Evolutionary conservation across 371 early-diverging fungal genomes (phyloP).

Genomic region (Rhizomucor pusillus): DNA sequence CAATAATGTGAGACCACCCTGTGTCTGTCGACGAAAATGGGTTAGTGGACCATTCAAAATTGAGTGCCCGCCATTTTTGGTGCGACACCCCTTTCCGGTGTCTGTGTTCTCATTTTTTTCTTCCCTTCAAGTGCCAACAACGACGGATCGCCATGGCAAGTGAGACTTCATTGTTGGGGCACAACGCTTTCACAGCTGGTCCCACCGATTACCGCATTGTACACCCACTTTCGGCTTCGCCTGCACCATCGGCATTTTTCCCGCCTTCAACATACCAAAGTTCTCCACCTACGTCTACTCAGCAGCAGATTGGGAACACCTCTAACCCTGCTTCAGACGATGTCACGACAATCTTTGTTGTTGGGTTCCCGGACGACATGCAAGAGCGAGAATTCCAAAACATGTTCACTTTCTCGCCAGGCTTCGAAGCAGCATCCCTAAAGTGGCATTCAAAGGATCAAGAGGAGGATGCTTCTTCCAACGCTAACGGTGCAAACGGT

Average conservation of each 20-base stretch:
- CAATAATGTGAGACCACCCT: too few relatives aligned
- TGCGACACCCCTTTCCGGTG: too few relatives aligned
- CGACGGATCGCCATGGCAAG: conserved; percentile 14
- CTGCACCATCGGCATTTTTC: conserved; percentile 14
- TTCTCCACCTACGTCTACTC: conserved; percentile 10
- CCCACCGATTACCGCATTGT: conserved; percentile 15
- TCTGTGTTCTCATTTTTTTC: too few relatives aligned
- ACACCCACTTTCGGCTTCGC: conserved; percentile 28
- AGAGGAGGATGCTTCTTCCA: conserved; percentile 24
- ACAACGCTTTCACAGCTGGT: conserved; percentile 11
- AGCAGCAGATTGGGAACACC: conserved; percentile 1
- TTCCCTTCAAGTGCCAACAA: not conserved
- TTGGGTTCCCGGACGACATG: conserved; percentile 97
- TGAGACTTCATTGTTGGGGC: conserved; percentile 15
- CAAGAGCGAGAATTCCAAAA: conserved; percentile 96
- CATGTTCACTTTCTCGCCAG: conserved; percentile 94
- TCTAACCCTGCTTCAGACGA: conserved; percentile 36
- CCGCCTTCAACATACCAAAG: conserved; percentile 6
- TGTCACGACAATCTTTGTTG: conserved; percentile 95
- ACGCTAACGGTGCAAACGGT: conserved; percentile 9
- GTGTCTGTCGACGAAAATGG: too few relatives aligned
- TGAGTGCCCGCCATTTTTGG: too few relatives aligned
- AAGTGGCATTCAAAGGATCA: conserved; percentile 76
- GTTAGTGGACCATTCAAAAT: too few relatives aligned
- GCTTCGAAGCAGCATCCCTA: conserved; percentile 93